Conservation (phyloP, 352 stramenopile genomes). For the Phytophthora meadii region DNA sequence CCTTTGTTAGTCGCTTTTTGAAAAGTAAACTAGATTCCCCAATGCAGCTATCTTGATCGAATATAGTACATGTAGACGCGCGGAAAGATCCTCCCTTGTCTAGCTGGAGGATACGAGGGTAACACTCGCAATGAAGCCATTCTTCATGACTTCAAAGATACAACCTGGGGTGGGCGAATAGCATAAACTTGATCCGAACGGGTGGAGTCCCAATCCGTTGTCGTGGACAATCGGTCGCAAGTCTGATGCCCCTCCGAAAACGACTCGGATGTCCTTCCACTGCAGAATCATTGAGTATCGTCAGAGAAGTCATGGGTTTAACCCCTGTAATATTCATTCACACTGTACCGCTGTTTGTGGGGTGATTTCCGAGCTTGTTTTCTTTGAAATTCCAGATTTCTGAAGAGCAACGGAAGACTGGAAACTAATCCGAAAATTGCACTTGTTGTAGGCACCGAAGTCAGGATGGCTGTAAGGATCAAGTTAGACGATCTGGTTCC, state of each 20-base stretch:
- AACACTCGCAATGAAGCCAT: conserved; percentile 76
- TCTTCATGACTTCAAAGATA: conserved; percentile 88
- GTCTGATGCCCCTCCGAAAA: conserved; percentile 56
- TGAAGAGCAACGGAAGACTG: conserved; percentile 47
- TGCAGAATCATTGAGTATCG: conserved; percentile 22
- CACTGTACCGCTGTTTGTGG: conserved; percentile 68
- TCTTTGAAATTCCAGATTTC: conserved; percentile 57
- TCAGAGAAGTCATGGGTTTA: conserved; percentile 1
- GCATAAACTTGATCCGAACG: conserved; percentile 81
- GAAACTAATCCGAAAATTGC: conserved; percentile 81
- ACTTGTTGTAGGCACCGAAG: conserved; percentile 87
- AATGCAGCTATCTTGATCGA: conserved; percentile 11
- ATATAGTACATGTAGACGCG: conserved; percentile 5
- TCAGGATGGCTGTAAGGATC: conserved; percentile 60
- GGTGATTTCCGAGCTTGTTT: conserved; percentile 56
- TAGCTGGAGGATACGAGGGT: conserved; percentile 50
- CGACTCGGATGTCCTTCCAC: conserved; percentile 75
- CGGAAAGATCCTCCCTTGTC: background rate
- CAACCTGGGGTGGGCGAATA: conserved; percentile 78
- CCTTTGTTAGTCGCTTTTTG: conserved; percentile 23
- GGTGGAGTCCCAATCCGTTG: conserved; percentile 76
- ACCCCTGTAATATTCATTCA: background rate
- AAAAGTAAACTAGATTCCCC: conserved; percentile 43
- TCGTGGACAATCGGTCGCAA: conserved; percentile 80
- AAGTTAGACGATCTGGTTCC: too few species aligned